A percentile compares a stretch with the other conserved stretches of the same genome.
phyloP scores from a whole-genome alignment of 352 stramenopile genomes.

The Globisporangium takayamanum region DNA sequence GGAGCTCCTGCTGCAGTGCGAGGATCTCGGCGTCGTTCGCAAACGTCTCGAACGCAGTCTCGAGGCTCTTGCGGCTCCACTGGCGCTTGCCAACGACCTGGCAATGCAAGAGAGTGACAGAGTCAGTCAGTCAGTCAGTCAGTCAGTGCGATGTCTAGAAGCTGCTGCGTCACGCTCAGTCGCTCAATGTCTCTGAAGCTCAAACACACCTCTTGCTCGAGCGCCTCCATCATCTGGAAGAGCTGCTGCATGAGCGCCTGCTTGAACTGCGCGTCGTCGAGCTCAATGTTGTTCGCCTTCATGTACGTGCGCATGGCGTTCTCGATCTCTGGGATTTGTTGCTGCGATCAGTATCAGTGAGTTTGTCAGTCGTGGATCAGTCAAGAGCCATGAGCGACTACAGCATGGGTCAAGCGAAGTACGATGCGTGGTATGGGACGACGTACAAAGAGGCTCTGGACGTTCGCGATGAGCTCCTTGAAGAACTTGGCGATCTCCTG shows the following conservation, averaged over 20 bases:
- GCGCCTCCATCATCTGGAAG: slow-evolving; percentile 64
- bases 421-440: background rate
- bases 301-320: slow-evolving; percentile 56
- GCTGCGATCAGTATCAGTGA: slow-evolving; percentile 17
- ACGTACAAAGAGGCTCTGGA: slow-evolving; percentile 63
- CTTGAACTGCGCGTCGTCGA: slow-evolving; percentile 68
- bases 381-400: background rate
- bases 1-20: slow-evolving; percentile 61
- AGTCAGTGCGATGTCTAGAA: background rate
- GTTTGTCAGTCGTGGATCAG: background rate
- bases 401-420: background rate
- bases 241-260: slow-evolving; percentile 66
- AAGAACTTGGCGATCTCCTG: slow-evolving; percentile 67
- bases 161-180: too few relatives aligned
- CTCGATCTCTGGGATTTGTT: slow-evolving; percentile 63
- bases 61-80: slow-evolving; percentile 57
- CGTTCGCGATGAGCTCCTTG: slow-evolving; percentile 50
- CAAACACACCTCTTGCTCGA: slow-evolving; percentile 38
- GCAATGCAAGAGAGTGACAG: background rate
- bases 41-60: slow-evolving; percentile 56
- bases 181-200: background rate
- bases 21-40: slow-evolving; percentile 51
- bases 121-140: background rate
- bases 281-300: slow-evolving; percentile 57
- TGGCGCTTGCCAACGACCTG: slow-evolving; percentile 51